A percentile compares a stretch with the other conserved stretches of the same genome.
Evolutionary conservation across 2,329 filamentous ascomycete genomes (phyloP).

Genomic region (Chaetomium sp.): DNA sequence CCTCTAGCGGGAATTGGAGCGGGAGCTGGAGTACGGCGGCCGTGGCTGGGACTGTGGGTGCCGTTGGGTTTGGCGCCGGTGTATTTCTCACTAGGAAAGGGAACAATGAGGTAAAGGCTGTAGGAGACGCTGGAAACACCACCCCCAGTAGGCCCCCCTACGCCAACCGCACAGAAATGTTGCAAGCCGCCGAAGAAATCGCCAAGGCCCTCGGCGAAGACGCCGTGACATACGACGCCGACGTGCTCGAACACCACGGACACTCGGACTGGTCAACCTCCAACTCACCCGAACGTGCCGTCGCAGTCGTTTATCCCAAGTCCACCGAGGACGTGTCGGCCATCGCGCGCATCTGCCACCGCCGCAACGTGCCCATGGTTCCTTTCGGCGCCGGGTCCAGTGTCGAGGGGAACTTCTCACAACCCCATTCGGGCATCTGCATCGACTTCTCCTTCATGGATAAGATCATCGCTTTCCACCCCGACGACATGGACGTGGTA

Average conservation of each 20-base stretch:
- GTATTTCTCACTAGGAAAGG: slow-evolving; percentile 1
- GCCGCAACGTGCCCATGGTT: slow-evolving; percentile 68
- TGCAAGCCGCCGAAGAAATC: slow-evolving; percentile 59
- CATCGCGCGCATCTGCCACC: slow-evolving; percentile 64
- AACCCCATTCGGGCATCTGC: slow-evolving; percentile 67
- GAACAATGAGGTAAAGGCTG: not conserved
- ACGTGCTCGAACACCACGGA: slow-evolving; percentile 65
- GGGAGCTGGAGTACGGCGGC: not conserved
- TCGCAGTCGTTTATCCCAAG: slow-evolving; percentile 66
- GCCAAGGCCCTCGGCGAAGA: slow-evolving; percentile 57
- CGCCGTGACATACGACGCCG: slow-evolving; percentile 63
- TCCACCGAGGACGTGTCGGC: slow-evolving; percentile 65
- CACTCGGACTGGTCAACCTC: slow-evolving; percentile 72
- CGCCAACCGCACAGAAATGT: slow-evolving; percentile 29
- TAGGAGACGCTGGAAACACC: not conserved
- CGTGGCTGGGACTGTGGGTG: not conserved
- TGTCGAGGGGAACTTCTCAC: slow-evolving; percentile 71
- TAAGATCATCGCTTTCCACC: slow-evolving; percentile 63
- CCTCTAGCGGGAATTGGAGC: not conserved
- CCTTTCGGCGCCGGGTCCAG: slow-evolving; percentile 72
- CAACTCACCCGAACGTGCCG: slow-evolving; percentile 64
- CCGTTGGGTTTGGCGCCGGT: slow-evolving; percentile 21
- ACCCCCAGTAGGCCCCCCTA: slow-evolving; percentile 16
- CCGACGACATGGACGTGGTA: slow-evolving; percentile 70
- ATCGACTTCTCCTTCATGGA: slow-evolving; percentile 72